These are phyloP conservation scores for Triticum monococcum DNA, from an alignment of 176 grass and related monocot species.

Conservation along the genomic window DNA sequence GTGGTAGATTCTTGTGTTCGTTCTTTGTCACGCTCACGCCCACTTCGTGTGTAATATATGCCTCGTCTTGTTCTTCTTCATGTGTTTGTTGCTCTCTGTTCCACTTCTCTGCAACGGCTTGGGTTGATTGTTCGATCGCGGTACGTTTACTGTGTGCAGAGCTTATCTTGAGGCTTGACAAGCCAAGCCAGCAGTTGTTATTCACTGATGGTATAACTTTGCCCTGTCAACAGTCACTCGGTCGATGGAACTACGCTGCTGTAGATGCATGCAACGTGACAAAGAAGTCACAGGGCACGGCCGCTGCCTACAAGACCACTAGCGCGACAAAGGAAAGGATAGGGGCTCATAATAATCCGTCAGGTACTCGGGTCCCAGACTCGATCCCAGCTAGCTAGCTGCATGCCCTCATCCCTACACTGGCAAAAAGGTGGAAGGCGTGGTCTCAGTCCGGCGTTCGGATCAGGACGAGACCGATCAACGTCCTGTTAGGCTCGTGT, in stretches of 20 bases:
- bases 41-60: constrained; percentile 33
- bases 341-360: not conserved
- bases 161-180: not conserved
- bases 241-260: not conserved
- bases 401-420: not conserved
- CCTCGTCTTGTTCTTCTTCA: not conserved
- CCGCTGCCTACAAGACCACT: not conserved
- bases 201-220: not conserved
- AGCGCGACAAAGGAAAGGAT: not conserved
- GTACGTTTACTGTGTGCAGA: not conserved
- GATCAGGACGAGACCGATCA: not conserved
- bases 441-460: not conserved
- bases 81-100: not conserved
- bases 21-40: not conserved
- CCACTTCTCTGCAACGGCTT: not conserved
- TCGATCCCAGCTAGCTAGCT: no score
- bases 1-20: constrained; percentile 21
- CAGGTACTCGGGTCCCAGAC: not conserved
- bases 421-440: not conserved
- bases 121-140: not conserved
- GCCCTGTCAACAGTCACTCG: not conserved
- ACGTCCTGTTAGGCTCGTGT: not conserved
- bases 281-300: not conserved
- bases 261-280: not conserved
- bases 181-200: not conserved